These are phyloP conservation scores for Antitrichia curtipendula DNA, from an alignment of 225 moss, liverwort and hornwort genomes.

Conservation along the genomic window DNA sequence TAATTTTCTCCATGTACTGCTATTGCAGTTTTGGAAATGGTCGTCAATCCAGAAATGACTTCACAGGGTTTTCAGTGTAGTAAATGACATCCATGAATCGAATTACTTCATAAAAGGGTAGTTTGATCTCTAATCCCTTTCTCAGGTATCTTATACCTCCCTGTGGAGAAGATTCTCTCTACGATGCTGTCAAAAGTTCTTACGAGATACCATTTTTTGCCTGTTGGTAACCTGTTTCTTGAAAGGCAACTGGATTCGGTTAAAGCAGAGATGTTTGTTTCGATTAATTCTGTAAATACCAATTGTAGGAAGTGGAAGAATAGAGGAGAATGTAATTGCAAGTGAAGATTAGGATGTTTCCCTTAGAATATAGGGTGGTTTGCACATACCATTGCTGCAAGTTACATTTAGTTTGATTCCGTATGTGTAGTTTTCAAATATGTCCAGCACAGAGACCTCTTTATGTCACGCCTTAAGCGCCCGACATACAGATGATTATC, in stretches of 20 bases:
- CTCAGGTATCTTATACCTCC: background rate
- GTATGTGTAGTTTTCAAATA: background rate
- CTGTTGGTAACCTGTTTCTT: background rate
- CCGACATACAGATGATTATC: background rate
- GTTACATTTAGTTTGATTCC: background rate
- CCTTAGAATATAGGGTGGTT: background rate
- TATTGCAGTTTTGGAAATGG: background rate
- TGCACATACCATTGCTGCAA: background rate
- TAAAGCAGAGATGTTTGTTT: background rate
- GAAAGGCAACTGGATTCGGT: background rate
- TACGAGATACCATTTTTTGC: background rate
- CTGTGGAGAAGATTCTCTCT: background rate
- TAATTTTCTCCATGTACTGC: background rate
- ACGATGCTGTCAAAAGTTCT: background rate
- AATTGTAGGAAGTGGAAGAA: background rate
- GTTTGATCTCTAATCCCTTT: background rate
- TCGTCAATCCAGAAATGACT: background rate
- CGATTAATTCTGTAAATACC: background rate
- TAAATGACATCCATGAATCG: background rate
- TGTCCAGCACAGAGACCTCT: background rate
- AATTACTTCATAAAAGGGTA: background rate
- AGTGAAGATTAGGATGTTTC: background rate
- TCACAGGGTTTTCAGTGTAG: background rate
- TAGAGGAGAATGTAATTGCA: background rate
- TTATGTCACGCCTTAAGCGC: background rate